Evolutionary conservation across 495 filamentous ascomycete species (phyloP), one percentile per base, ranked within the genome.

Genomic region (Aspergillus ellipticus): DNA sequence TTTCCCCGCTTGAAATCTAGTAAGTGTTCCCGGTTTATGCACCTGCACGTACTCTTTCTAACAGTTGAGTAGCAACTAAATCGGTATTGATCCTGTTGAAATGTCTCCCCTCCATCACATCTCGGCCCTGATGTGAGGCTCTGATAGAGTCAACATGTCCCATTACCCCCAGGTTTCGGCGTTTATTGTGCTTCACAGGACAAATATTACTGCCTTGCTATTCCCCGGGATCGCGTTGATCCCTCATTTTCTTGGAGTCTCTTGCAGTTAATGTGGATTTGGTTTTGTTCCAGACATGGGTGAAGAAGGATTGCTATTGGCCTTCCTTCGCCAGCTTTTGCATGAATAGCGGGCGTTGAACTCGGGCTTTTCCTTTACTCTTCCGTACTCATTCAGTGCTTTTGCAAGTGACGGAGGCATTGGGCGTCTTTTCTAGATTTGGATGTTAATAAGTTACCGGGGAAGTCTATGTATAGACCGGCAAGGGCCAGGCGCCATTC

Each of bases 1-100:
- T 98, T 67, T 95, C 94, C 59, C 94, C 94, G 49, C 77, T 97
- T 74, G 90, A 96, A 74, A 98, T 98, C 56, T 98, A 97, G 93
- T 96, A 82, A 83, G 92, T 82, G 21, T 2, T 50, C 29, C 19
- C 17, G 6, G 22, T 53, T 49, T 13, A 17, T 26, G 11, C 33
- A n/a, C 7, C 3, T 42, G 31, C 39, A 7, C 13, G 29, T 11
- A 11, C 6, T 28, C 13, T 31, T 57, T 48, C 59, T 68, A 43
- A 68, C 54, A 6, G 3, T 24, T 6, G 19, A 47, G 26, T 42
- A 71, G 66, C 55, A 71, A 69, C 55, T 66, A 58, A 68, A 53
- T 15, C 46, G n/a, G 19, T 43, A 3, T 6, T n/a, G 10, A 6
- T 17, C 11, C 24, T 46, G n/a, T 35, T 31, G 33, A 57, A 42